Conservation (phyloP, 305 asterid genomes). For the Nicotiana rustica region DNA sequence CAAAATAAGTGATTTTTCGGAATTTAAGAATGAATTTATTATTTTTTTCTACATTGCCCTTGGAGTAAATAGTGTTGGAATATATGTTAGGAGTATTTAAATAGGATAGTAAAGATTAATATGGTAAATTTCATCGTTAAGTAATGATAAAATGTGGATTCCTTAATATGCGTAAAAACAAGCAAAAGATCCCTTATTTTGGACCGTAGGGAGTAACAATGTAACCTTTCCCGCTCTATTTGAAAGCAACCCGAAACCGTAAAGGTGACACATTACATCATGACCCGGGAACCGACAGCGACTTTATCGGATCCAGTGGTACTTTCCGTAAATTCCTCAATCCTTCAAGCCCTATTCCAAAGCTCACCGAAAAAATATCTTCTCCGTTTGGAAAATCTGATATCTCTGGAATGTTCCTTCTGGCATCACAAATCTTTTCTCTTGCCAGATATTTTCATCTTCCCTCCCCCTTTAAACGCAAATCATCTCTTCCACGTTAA, state of each 20-base stretch:
- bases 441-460: conserved; percentile 46
- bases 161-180: too few species aligned
- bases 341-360: neutral
- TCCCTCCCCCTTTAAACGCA: neutral
- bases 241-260: neutral
- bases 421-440: neutral
- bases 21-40: too few species aligned
- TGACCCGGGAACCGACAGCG: conserved; percentile 28
- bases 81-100: too few species aligned
- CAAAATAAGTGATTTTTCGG: too few species aligned
- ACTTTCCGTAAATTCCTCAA: neutral
- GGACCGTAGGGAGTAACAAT: neutral
- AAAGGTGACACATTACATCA: neutral
- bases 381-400: neutral
- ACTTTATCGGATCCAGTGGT: conserved; percentile 30
- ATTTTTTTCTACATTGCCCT: too few species aligned
- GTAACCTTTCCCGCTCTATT: neutral
- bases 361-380: conserved; percentile 35
- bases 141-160: too few species aligned
- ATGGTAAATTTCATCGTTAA: too few species aligned
- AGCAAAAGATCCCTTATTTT: too few species aligned
- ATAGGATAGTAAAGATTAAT: too few species aligned
- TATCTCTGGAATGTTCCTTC: conserved; percentile 34
- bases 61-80: too few species aligned
- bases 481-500: neutral